Evolutionary conservation across 495 filamentous ascomycete genomes (phyloP).

Genomic region (Extremus antarcticus): DNA sequence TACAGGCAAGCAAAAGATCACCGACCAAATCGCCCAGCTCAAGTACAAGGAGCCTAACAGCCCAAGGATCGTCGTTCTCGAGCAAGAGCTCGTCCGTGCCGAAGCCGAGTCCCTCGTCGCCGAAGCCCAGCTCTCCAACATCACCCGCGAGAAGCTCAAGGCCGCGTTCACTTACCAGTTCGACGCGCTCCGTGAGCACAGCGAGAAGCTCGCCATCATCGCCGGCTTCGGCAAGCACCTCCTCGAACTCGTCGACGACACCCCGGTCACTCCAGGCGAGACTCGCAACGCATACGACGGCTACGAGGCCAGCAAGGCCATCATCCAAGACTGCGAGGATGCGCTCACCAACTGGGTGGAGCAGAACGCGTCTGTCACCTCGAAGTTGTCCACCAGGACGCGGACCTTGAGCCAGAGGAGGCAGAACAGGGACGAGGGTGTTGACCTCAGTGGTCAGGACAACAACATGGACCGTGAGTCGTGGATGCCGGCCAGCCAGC

Average conservation of each 20-base stretch:
- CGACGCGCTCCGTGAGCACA: slow-evolving; percentile 92
- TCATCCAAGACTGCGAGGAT: slow-evolving; percentile 98
- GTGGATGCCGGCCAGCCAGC: slow-evolving; percentile 78
- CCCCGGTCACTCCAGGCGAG: slow-evolving; percentile 92
- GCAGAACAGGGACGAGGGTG: slow-evolving; percentile 53
- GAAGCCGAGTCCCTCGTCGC: slow-evolving; percentile 97
- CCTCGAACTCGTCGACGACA: slow-evolving; percentile 88
- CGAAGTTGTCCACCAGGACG: slow-evolving; percentile 73
- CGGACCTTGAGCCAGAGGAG: slow-evolving; percentile 79
- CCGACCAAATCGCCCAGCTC: slow-evolving; percentile 94
- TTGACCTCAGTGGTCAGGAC: slow-evolving; percentile 80
- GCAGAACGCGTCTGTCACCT: slow-evolving; percentile 74
- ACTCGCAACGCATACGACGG: slow-evolving; percentile 94
- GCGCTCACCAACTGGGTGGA: slow-evolving; percentile 92
- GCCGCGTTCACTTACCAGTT: slow-evolving; percentile 97
- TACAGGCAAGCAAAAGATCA: slow-evolving; percentile 95
- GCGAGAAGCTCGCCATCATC: slow-evolving; percentile 96
- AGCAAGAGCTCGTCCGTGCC: slow-evolving; percentile 96
- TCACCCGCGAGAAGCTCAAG: slow-evolving; percentile 98
- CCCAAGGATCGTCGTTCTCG: slow-evolving; percentile 90
- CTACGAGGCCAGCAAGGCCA: slow-evolving; percentile 95
- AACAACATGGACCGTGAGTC: slow-evolving; percentile 71
- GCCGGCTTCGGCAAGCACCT: slow-evolving; percentile 96
- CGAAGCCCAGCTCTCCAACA: slow-evolving; percentile 96
- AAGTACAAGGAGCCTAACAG: slow-evolving; percentile 99